These are phyloP conservation scores for Botrytis deweyae DNA, from an alignment of 2,329 filamentous ascomycete genomes.

Conservation along the genomic window DNA sequence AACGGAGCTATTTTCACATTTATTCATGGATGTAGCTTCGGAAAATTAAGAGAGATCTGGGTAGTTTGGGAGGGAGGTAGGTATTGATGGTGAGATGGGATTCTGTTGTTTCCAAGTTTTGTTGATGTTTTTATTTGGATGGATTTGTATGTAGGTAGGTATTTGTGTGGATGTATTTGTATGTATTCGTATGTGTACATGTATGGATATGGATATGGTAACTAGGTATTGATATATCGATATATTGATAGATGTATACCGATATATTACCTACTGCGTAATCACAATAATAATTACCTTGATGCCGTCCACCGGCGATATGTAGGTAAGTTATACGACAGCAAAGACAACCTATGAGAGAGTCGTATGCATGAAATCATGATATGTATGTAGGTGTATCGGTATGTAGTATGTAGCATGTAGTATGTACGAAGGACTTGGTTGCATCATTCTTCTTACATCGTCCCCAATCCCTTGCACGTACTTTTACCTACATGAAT, in stretches of 20 bases:
- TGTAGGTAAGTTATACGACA: slow-evolving; percentile 6
- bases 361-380: background rate
- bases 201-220: background rate
- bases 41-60: background rate
- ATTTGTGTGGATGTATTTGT: too few relatives aligned
- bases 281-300: background rate
- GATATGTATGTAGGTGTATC: background rate
- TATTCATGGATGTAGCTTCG: slow-evolving; percentile 4
- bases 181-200: background rate
- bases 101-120: background rate
- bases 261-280: background rate
- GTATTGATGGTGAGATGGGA: background rate
- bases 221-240: background rate
- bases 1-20: background rate
- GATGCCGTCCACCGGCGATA: background rate
- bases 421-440: background rate
- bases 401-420: background rate
- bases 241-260: background rate
- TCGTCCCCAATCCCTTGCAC: background rate
- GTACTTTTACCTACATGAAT: background rate
- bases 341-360: background rate
- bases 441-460: slow-evolving; percentile 9
- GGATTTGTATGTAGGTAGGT: background rate
- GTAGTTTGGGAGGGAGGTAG: background rate
- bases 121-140: too few relatives aligned